Conservation (phyloP, 441 rosid genomes). For the Arabidopsis lyrata region DNA sequence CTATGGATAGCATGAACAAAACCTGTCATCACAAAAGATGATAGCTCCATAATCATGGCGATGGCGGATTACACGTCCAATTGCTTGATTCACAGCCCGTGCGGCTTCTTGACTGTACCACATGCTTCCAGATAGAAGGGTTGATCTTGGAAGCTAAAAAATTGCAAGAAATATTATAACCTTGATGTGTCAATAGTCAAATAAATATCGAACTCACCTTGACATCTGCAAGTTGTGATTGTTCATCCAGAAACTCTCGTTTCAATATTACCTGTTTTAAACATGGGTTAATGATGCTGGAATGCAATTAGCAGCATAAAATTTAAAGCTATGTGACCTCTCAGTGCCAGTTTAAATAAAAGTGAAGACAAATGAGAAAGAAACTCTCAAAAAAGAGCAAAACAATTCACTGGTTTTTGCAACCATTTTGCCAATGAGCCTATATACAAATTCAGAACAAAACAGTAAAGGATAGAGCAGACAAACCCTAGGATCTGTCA, state of each 20-base stretch:
- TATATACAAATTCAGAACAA: constrained; percentile 25
- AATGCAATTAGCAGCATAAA: constrained; percentile 29
- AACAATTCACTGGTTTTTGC: constrained; percentile 8
- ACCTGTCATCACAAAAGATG: constrained; percentile 97
- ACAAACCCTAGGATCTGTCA: constrained; percentile 88
- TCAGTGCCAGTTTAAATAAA: constrained; percentile 27
- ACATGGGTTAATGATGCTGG: constrained; percentile 32
- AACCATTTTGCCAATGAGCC: constrained; percentile 26
- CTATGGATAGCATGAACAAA: constrained; percentile 24
- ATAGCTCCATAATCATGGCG: constrained; percentile 96
- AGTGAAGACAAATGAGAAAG: constrained; percentile 17
- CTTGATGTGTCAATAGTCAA: constrained; percentile 29
- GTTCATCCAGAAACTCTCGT: constrained; percentile 88
- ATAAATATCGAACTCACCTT: constrained; percentile 56
- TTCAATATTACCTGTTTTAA: constrained; percentile 81
- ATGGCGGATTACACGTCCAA: constrained; percentile 99
- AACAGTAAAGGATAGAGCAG: constrained; percentile 28
- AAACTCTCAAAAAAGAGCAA: constrained; percentile 23
- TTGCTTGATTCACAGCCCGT: constrained; percentile 98
- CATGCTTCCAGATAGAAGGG: constrained; percentile 73
- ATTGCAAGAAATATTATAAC: constrained; percentile 34
- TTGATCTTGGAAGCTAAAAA: constrained; percentile 49
- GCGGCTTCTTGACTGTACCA: constrained; percentile 97
- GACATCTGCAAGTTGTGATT: constrained; percentile 49
- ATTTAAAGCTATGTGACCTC: constrained; percentile 27